These are phyloP conservation scores for Catharanthus roseus DNA, from an alignment of 257 asterid species.

Conservation along the genomic window DNA sequence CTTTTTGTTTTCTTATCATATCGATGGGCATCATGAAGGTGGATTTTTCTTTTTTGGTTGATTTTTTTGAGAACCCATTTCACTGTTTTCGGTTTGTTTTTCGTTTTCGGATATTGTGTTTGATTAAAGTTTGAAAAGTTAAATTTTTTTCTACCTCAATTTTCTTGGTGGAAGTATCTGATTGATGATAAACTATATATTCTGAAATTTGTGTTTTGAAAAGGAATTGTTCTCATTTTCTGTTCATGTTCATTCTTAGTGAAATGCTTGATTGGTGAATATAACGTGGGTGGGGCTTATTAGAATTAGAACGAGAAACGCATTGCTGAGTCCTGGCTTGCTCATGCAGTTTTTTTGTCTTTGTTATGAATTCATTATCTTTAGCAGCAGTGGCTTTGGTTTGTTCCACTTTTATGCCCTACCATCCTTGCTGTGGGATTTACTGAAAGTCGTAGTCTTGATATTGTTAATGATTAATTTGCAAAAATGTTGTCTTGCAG, in stretches of 20 bases:
- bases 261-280: neutral
- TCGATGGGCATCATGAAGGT: neutral
- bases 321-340: neutral
- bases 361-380: neutral
- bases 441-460: neutral
- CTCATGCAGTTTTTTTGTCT: neutral
- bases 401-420: neutral
- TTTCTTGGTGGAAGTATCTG: neutral
- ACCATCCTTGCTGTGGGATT: neutral
- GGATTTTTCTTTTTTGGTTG: neutral
- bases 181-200: neutral
- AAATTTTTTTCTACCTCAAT: neutral
- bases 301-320: neutral
- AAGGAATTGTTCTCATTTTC: neutral
- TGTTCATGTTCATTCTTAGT: neutral
- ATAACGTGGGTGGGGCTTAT: neutral
- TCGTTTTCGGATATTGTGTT: neutral
- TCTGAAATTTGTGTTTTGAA: neutral
- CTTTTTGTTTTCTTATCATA: neutral
- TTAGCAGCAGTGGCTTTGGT: neutral
- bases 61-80: neutral
- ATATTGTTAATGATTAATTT: neutral
- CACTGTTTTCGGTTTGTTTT: neutral
- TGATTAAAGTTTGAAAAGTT: neutral
- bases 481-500: neutral